Evolutionary conservation across 129 eudicot genomes (phyloP).

Genomic region (Smallanthus sonchifolius): DNA sequence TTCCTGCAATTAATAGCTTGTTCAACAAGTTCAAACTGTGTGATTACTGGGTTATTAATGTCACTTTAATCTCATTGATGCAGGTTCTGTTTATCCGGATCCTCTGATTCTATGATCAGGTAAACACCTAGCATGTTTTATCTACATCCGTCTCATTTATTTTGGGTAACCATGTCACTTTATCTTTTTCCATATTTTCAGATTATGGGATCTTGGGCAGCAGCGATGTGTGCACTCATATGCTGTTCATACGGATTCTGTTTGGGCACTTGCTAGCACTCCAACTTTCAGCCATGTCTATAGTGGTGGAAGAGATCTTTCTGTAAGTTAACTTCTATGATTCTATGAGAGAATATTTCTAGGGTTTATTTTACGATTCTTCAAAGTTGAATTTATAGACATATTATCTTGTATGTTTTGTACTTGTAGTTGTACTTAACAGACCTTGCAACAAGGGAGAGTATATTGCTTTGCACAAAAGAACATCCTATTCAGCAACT

Average conservation of each 20-base stretch:
- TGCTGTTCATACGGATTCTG: slow-evolving; percentile 98
- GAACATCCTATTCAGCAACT: slow-evolving; percentile 83
- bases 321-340: slow-evolving; percentile 53
- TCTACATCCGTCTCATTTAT: neutral
- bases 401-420: slow-evolving; percentile 11
- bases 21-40: neutral
- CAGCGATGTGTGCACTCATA: slow-evolving; percentile 96
- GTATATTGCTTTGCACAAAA: slow-evolving; percentile 82
- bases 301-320: slow-evolving; percentile 97
- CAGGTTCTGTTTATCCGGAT: slow-evolving; percentile 93
- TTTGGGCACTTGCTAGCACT: slow-evolving; percentile 99
- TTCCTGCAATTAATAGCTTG: neutral
- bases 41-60: slow-evolving; percentile 9
- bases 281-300: slow-evolving; percentile 92
- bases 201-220: slow-evolving; percentile 99
- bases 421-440: slow-evolving; percentile 80
- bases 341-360: neutral
- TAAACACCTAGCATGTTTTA: slow-evolving; percentile 18
- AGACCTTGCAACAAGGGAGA: slow-evolving; percentile 88
- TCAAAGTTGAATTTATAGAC: neutral
- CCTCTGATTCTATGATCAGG: slow-evolving; percentile 99
- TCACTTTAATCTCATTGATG: slow-evolving; percentile 24
- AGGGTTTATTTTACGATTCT: neutral
- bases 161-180: slow-evolving; percentile 1
- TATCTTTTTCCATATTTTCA: slow-evolving; percentile 16